phyloP scores from a whole-genome alignment of 495 filamentous ascomycete species.

The Penicillium goetzii region DNA sequence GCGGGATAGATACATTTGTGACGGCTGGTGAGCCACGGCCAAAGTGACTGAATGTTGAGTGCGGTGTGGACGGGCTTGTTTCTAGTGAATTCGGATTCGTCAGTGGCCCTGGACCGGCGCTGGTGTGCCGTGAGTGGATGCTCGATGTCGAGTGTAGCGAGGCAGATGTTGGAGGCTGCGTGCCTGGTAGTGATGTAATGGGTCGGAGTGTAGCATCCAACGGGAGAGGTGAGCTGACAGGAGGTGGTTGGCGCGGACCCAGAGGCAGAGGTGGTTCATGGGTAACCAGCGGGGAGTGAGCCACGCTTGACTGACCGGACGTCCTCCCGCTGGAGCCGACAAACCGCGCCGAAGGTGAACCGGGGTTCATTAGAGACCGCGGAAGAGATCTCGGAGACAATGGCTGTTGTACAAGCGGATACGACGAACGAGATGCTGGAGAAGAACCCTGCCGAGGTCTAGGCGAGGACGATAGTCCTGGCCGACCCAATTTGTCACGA shows the following conservation, averaged over 20 bases:
- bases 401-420: constrained; percentile 39
- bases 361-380: constrained; percentile 65
- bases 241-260: constrained; percentile 28
- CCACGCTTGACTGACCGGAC: constrained; percentile 48
- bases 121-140: constrained; percentile 46
- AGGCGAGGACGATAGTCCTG: constrained; percentile 30
- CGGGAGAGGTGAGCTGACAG: constrained; percentile 36
- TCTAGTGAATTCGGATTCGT: constrained; percentile 53
- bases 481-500: constrained; percentile 35
- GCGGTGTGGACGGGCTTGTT: constrained; percentile 58
- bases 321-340: constrained; percentile 39
- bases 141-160: constrained; percentile 48
- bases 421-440: constrained; percentile 37
- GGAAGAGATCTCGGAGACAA: constrained; percentile 45
- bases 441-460: constrained; percentile 41
- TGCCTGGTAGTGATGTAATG: constrained; percentile 31
- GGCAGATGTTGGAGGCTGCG: constrained; percentile 37
- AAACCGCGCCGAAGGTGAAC: constrained; percentile 59
- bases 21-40: constrained; percentile 52
- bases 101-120: constrained; percentile 43
- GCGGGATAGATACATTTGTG: constrained; percentile 30
- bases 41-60: constrained; percentile 53
- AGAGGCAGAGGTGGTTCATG: constrained; percentile 42
- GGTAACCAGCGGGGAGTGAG: constrained; percentile 51
- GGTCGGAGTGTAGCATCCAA: constrained; percentile 34